Conservation (phyloP, 306 rosid genomes). For the Alnus rubra region DNA sequence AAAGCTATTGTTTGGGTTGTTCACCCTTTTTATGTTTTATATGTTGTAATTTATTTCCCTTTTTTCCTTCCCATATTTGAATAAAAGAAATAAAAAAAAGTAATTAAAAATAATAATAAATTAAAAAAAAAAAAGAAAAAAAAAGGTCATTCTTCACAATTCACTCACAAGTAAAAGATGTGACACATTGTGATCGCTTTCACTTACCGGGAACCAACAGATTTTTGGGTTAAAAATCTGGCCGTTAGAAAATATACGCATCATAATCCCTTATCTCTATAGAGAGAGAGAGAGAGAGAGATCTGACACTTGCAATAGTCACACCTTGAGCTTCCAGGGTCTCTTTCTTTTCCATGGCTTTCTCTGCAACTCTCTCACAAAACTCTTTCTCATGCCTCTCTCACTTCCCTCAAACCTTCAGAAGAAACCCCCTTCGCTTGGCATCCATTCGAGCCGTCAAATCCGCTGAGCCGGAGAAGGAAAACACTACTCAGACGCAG, state of each 20-base stretch:
- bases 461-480: slow-evolving; percentile 51
- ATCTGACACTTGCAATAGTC: not conserved
- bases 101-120: no score
- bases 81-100: no score
- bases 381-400: slow-evolving; percentile 45
- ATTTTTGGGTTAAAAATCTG: slow-evolving; percentile 26
- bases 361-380: slow-evolving; percentile 44
- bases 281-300: not conserved
- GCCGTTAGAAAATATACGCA: slow-evolving; percentile 16
- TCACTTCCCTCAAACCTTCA: slow-evolving; percentile 38
- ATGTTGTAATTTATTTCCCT: no score
- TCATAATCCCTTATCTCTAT: slow-evolving; percentile 36
- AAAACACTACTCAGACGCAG: slow-evolving; percentile 39
- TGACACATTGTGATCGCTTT: slow-evolving; percentile 18
- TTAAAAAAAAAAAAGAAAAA: no score
- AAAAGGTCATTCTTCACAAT: no score
- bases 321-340: slow-evolving; percentile 24
- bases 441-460: slow-evolving; percentile 56
- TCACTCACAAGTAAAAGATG: not conserved
- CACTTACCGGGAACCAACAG: not conserved
- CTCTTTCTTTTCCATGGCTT: slow-evolving; percentile 53
- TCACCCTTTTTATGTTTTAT: no score
- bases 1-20: no score
- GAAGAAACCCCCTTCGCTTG: slow-evolving; percentile 43
- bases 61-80: no score